Base-by-base conservation (phyloP, 768 basidiomycete genomes). In the Tulasnella sp. region DNA sequence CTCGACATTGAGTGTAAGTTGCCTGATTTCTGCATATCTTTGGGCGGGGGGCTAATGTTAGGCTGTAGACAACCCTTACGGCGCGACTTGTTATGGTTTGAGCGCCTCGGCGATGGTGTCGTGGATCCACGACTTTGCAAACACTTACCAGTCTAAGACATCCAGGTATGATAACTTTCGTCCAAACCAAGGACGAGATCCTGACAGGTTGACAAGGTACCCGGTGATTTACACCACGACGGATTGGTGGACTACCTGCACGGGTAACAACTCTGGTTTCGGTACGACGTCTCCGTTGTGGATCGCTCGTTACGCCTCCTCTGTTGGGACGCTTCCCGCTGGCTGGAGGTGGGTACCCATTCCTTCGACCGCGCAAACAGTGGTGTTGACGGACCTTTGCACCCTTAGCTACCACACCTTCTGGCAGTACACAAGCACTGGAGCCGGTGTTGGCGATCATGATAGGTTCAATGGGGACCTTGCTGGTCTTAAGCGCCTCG, bases 191-290 rank as follows among this genome's bases (percentile, higher is more conserved):
- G 12, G 36, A 49, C 7, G n/a, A n/a, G n/a, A 6, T 69, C 70
- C 27, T 73, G 75, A 73, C 80, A 69, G 64, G 43, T 2, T 4
- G 25, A 65, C 35, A 27, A 52, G 37, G 2, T 48, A 45, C 27
- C 32, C 54, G 76, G 78, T 77, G 37, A 80, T 82, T 56, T 83
- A 83, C 61, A 78, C 78, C 27, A 80, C 77, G 3, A 81, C 79
- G 9, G 70, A 75, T 65, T 84, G 82, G 82, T 84, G 83, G 83
- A 76, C 62, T 8, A 73, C 71, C 7, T 84, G 83, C 66, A 84
- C 83, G 2, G 80, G 77, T 0, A 78, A 81, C 65, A 78, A 73
- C 55, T 68, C 70, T 12, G 68, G 67, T 3, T 83, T 84, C 60
- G 73, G 64, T 0, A 53, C 63, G 2, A 74, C 69, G 53, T 81